Conservation (phyloP, 495 filamentous ascomycete species). For the Diplogelasinospora grovesii region DNA sequence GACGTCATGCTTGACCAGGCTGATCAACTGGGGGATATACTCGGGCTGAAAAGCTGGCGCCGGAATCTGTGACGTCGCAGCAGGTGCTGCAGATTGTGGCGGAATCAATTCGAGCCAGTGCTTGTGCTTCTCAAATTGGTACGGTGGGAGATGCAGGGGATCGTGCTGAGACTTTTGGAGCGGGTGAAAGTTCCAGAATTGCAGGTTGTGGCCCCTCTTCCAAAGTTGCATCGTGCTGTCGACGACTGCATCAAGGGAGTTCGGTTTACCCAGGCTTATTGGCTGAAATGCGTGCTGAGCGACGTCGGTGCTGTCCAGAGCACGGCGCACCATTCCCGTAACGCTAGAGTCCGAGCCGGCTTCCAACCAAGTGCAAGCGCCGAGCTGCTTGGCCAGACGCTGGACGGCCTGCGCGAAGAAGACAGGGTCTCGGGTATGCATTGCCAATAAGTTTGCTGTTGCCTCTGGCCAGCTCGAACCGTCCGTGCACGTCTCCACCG, state of each 20-base stretch:
- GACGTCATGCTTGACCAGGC: no score
- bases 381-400: conserved; percentile 29
- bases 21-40: no score
- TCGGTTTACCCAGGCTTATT: conserved; percentile 24
- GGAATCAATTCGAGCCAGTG: conserved; percentile 31
- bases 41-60: no score
- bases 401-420: conserved; percentile 44
- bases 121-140: conserved; percentile 34
- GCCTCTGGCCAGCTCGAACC: conserved; percentile 26
- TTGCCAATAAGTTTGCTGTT: conserved; percentile 34
- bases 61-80: no score
- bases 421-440: conserved; percentile 46
- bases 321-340: conserved; percentile 34
- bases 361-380: conserved; percentile 40
- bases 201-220: conserved; percentile 32
- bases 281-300: conserved; percentile 37
- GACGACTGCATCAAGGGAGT: conserved; percentile 24
- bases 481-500: conserved; percentile 17
- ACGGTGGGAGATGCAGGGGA: conserved; percentile 31
- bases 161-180: conserved; percentile 29
- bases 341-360: conserved; percentile 46
- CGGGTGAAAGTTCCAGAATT: conserved; percentile 44
- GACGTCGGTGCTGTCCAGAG: background rate
- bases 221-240: conserved; percentile 42
- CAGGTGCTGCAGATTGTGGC: no score